Conservation (phyloP, 306 rosid species). For the Quercus dentata region DNA sequence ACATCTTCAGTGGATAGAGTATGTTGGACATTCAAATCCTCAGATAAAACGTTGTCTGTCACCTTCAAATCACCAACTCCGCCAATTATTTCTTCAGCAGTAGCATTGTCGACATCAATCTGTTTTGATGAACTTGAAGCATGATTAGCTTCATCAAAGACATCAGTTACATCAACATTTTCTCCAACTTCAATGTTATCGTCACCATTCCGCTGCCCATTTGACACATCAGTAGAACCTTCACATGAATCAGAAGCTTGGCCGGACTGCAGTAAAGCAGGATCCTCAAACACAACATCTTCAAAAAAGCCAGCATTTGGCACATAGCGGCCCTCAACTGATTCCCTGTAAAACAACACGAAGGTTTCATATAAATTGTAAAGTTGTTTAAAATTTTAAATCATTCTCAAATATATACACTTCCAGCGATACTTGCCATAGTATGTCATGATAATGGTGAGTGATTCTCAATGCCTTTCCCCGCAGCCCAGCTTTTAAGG, state of each 20-base stretch:
- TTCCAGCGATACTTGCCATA: constrained; percentile 61
- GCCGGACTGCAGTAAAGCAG: constrained; percentile 40
- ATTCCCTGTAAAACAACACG: constrained; percentile 56
- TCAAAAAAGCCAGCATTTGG: constrained; percentile 89
- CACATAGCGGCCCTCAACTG: constrained; percentile 63
- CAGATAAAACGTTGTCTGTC: constrained; percentile 36
- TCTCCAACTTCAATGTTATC: constrained; percentile 28
- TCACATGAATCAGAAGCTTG: constrained; percentile 41
- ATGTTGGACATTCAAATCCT: constrained; percentile 48
- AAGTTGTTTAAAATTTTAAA: background rate
- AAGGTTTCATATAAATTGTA: constrained; percentile 11
- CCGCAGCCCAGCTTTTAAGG: constrained; percentile 75
- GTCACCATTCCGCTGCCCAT: constrained; percentile 27
- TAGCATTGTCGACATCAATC: constrained; percentile 20
- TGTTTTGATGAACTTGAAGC: constrained; percentile 11
- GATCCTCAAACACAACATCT: constrained; percentile 85
- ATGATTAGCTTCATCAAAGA: constrained; percentile 28
- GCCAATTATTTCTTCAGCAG: constrained; percentile 37
- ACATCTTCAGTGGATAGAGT: constrained; percentile 62
- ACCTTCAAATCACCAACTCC: constrained; percentile 58
- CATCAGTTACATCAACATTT: constrained; percentile 34
- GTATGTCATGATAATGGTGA: constrained; percentile 80
- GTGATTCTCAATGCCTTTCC: constrained; percentile 88
- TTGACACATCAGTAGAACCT: constrained; percentile 34
- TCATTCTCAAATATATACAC: constrained; percentile 13